Evolutionary conservation across 1,284 basidiomycete genomes (phyloP).

Genomic region (Phellinidium pouzarii): DNA sequence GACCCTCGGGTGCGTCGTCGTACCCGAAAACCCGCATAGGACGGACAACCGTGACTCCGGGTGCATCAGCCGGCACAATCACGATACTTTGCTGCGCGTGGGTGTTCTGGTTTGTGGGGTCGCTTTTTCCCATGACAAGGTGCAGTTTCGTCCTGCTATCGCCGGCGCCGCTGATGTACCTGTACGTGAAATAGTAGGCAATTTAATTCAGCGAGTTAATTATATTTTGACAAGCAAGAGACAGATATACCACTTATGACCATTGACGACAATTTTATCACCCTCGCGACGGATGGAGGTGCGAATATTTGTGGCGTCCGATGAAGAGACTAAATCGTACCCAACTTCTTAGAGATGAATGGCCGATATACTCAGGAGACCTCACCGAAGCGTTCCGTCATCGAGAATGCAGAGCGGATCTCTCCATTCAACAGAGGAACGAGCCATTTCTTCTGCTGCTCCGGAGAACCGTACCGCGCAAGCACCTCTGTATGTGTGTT

Average conservation of each 20-base stretch:
- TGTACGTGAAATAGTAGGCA: conserved; percentile 25
- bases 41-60: conserved; percentile 85
- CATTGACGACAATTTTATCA: conserved; percentile 88
- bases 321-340: conserved; percentile 69
- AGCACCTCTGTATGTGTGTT: conserved; percentile 70
- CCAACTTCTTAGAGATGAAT: conserved; percentile 13
- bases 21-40: conserved; percentile 93
- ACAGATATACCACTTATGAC: conserved; percentile 81
- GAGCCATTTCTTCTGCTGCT: conserved; percentile 91
- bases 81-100: conserved; percentile 92
- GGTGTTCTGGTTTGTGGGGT: conserved; percentile 61
- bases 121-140: conserved; percentile 90
- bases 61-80: conserved; percentile 81
- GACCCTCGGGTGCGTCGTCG: conserved; percentile 93
- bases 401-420: conserved; percentile 89
- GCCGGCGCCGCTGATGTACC: conserved; percentile 97
- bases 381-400: conserved; percentile 88
- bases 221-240: conserved; percentile 3
- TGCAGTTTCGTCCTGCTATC: conserved; percentile 88
- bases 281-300: conserved; percentile 85
- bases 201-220: neutral
- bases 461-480: conserved; percentile 84
- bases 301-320: conserved; percentile 93
- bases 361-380: neutral
- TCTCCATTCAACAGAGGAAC: conserved; percentile 84